Conservation (phyloP, 768 basidiomycete genomes). For the Termitomyces sp. region DNA sequence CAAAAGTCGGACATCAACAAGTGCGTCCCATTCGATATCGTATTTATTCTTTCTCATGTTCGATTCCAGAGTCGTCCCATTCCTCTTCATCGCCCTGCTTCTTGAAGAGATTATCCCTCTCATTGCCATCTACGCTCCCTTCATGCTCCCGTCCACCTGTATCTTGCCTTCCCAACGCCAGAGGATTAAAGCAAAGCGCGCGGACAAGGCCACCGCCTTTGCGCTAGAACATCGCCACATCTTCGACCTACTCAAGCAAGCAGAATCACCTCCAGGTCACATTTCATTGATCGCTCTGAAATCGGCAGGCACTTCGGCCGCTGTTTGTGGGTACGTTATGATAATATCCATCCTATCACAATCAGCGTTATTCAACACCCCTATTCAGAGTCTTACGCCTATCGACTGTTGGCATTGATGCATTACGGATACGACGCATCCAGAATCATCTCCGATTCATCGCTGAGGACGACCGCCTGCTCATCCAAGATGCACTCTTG, state of each 20-base stretch:
- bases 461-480: constrained; percentile 58
- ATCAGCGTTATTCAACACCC: not conserved
- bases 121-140: constrained; percentile 81
- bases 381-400: constrained; percentile 35
- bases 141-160: constrained; percentile 83
- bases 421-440: constrained; percentile 40
- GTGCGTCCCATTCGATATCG: constrained; percentile 29
- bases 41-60: constrained; percentile 10
- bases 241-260: constrained; percentile 29
- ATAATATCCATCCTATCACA: not conserved
- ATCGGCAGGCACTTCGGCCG: constrained; percentile 29
- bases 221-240: constrained; percentile 30
- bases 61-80: constrained; percentile 64
- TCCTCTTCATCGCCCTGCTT: constrained; percentile 67
- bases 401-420: constrained; percentile 40
- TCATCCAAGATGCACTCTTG: constrained; percentile 45
- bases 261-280: constrained; percentile 29
- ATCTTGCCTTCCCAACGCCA: constrained; percentile 74
- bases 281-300: constrained; percentile 28
- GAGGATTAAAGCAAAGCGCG: constrained; percentile 56
- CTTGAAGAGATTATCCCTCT: constrained; percentile 82
- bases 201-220: constrained; percentile 41
- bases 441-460: constrained; percentile 41
- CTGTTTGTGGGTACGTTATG: constrained; percentile 59
- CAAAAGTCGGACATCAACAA: constrained; percentile 69